A percentile compares a stretch with the other conserved stretches of the same genome.
Conservation (phyloP, 305 asterid species). For the Striga hermonthica region DNA sequence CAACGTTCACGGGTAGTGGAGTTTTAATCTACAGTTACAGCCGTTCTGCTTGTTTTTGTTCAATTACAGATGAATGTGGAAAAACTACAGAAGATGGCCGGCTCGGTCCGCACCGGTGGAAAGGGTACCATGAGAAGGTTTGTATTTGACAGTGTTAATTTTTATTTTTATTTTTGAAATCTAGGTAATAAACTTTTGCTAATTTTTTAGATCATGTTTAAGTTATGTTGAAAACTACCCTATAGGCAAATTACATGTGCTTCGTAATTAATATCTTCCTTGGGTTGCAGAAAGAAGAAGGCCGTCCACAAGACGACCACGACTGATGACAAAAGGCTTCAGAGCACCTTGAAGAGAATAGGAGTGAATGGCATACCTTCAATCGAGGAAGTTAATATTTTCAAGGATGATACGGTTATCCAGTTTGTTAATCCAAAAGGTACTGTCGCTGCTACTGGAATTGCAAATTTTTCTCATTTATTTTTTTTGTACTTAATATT, state of each 20-base stretch:
- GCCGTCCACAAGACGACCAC: slow-evolving; percentile 82
- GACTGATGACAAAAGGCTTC: slow-evolving; percentile 80
- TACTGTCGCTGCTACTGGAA: slow-evolving; percentile 21
- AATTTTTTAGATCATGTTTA: slow-evolving; percentile 30
- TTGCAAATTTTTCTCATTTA: not conserved
- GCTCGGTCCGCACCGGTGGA: slow-evolving; percentile 81
- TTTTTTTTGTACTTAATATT: slow-evolving; percentile 1
- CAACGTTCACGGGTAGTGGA: not conserved
- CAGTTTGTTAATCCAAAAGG: slow-evolving; percentile 79
- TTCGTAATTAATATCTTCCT: too few relatives aligned
- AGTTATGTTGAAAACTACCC: not conserved
- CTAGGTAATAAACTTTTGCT: not conserved
- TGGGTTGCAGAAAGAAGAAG: slow-evolving; percentile 69
- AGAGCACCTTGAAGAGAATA: slow-evolving; percentile 77
- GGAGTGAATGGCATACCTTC: slow-evolving; percentile 81
- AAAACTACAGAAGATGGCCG: slow-evolving; percentile 77
- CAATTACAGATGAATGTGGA: slow-evolving; percentile 68
- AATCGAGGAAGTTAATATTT: slow-evolving; percentile 78
- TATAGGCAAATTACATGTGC: slow-evolving; percentile 9
- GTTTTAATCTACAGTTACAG: not conserved
- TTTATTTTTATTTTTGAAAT: not conserved
- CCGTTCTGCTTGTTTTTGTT: slow-evolving; percentile 1
- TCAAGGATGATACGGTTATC: slow-evolving; percentile 83
- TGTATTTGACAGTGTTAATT: not conserved
- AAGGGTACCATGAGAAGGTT: slow-evolving; percentile 83